Base-by-base conservation (phyloP, 2,329 filamentous ascomycete species). In the Calonectria hongkongensis region DNA sequence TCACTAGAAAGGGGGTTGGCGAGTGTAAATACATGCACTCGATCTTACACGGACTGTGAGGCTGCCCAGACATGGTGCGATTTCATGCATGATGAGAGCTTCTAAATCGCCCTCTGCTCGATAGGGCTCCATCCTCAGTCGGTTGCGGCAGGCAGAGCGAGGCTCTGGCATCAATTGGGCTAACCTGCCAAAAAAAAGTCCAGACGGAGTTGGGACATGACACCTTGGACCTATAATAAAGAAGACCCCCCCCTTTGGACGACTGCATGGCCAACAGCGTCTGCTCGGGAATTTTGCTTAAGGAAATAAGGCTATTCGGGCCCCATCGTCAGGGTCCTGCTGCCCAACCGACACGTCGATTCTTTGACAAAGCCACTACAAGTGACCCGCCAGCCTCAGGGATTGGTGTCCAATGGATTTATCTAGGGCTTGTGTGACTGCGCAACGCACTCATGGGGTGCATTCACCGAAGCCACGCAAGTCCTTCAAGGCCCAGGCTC, bases 311-410 rank as follows among this genome's bases (percentile, higher is more conserved):
- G 66, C 51, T 45, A 36, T 30, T 48, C 58, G 56, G 30, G 66
- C 56, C 66, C 41, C 66, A 43, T n/a, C 36, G 66, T 50, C 36
- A 41, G 66, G 58, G 58, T 63, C 58, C 66, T 71, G 65, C 30
- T 68, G 64, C 70, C 70, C 70, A 66, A 67, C 39, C 69, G 69
- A 71, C 69, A 64, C 65, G 69, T 71, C 69, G 69, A 54, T 48
- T 68, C 41, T 68, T 39, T 56, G 45, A 62, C 63, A 41, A 36
- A 58, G 30, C 39, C 69, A 63, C 16, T 47, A 39, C 62, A 67
- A 66, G n/a, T 41, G 47, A 43, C 33, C 36, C 18, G 36, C 64
- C 69, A 68, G 68, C 68, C 50, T 48, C 51, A 51, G 27, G 56
- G 41, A 47, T 71, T 54, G 51, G 45, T 63, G 64, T 71, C 69